These are phyloP conservation scores for Fagus sylvatica DNA, from an alignment of 306 rosid species.

Conservation along the genomic window DNA sequence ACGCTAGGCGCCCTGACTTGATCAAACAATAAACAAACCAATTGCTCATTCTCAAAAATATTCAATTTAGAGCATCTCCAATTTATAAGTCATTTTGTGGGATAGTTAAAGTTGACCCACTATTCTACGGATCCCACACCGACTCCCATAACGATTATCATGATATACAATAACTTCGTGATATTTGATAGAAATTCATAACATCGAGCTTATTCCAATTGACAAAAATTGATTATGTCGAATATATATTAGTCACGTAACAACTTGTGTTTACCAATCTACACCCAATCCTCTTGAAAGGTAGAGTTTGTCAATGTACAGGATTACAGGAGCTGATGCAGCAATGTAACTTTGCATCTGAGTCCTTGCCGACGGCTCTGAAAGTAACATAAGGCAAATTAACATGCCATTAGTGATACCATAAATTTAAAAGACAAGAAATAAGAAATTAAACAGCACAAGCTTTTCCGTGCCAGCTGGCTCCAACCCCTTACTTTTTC, in stretches of 20 bases:
- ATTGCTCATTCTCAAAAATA: background rate
- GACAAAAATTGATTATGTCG: background rate
- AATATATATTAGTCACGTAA: slow-evolving; percentile 9
- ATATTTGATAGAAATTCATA: background rate
- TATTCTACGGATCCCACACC: background rate
- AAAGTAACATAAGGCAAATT: slow-evolving; percentile 26
- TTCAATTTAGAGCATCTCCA: background rate
- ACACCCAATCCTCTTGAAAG: slow-evolving; percentile 72
- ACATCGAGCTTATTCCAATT: background rate
- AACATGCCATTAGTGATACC: background rate
- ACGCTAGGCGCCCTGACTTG: too few species aligned
- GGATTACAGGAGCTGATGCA: slow-evolving; percentile 61
- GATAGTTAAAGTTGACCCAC: background rate
- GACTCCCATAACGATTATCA: background rate
- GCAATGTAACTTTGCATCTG: slow-evolving; percentile 73
- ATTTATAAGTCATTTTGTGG: background rate
- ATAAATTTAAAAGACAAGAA: background rate
- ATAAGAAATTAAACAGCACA: slow-evolving; percentile 13
- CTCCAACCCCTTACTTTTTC: background rate
- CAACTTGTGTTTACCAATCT: slow-evolving; percentile 65
- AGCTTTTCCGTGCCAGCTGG: background rate
- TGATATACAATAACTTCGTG: background rate
- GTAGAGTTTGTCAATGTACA: slow-evolving; percentile 74
- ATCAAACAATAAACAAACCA: background rate
- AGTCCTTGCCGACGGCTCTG: slow-evolving; percentile 69